These are phyloP conservation scores for Gossypium ekmanianum DNA, from an alignment of 345 rosid genomes.

Conservation along the genomic window DNA sequence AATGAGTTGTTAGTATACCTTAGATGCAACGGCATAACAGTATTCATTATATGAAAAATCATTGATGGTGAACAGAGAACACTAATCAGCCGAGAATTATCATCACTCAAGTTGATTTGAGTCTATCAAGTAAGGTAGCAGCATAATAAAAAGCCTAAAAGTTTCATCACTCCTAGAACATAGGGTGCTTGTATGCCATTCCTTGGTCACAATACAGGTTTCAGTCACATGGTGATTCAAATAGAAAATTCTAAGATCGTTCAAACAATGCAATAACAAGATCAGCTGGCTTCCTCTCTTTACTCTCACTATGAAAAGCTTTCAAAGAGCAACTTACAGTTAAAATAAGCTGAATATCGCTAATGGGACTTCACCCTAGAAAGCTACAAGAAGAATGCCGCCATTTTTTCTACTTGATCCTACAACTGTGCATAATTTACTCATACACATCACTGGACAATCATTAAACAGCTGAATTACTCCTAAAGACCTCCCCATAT, in stretches of 20 bases:
- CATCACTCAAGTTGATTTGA: neutral
- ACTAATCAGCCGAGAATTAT: neutral
- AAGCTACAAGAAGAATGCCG: neutral
- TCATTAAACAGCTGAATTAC: neutral
- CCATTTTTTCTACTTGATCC: slow-evolving; percentile 5
- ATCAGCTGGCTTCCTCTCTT: neutral
- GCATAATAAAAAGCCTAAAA: neutral
- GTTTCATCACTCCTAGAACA: neutral
- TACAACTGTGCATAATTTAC: neutral
- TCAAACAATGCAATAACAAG: neutral
- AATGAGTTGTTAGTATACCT: neutral
- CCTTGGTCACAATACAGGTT: too few relatives aligned
- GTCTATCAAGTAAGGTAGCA: neutral
- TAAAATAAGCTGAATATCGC: neutral
- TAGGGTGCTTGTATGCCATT: too few relatives aligned
- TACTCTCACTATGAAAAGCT: neutral
- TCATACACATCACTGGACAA: neutral
- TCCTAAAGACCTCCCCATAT: neutral
- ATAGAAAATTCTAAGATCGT: too few relatives aligned
- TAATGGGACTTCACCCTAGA: neutral
- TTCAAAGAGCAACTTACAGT: neutral
- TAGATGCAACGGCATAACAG: neutral
- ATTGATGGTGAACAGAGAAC: neutral
- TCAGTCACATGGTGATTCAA: too few relatives aligned
- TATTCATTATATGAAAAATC: neutral